Evolutionary conservation across 257 asterid species (phyloP), one percentile per base, ranked within the genome.

Genomic region (Plantago major): DNA sequence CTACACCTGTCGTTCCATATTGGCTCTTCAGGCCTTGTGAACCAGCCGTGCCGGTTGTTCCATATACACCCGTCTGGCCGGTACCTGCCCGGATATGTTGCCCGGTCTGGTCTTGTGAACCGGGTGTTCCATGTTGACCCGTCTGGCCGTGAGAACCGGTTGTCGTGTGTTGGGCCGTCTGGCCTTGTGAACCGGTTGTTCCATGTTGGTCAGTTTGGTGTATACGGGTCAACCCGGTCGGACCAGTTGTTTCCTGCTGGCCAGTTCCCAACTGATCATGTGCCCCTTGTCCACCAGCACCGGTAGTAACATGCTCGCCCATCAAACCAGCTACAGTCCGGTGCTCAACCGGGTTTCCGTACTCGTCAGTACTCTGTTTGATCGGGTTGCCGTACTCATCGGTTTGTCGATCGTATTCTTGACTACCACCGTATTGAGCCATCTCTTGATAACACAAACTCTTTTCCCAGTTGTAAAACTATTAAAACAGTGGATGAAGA

Each of bases 311-410:
- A 4, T 33, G 40, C 54, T 48, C 26, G 4, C 19, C 54, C 54
- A 48, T 48, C 3, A 19, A n/a, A n/a, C 71, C 37, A 74, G 81
- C 73, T 51, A 47, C 67, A 55, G 56, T 0, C 70, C 79, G 1
- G 6, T 59, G 76, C 28, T 48, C 66, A 50, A 71, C 53, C 0
- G 81, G 78, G 69, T 80, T 69, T 0, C 74, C 80, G 10, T 59
- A 63, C 63, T 69, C 79, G 5, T 69, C 85, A 14, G 71, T 51
- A 13, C 38, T 68, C 17, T 72, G 75, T 19, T 67, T 71, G 59
- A 81, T 65, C 16, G 83, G 82, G 14, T 78, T 88, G 47, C 96
- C 95, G 43, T 80, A 80, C 73, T 86, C 93, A 16, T 89, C 96
- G 8, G 77, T 70, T 56, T 72, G 81, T 48, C 40, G 17, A 38